These are phyloP conservation scores for Phylloporus arenicola DNA, from an alignment of 768 basidiomycete genomes.

Conservation along the genomic window DNA sequence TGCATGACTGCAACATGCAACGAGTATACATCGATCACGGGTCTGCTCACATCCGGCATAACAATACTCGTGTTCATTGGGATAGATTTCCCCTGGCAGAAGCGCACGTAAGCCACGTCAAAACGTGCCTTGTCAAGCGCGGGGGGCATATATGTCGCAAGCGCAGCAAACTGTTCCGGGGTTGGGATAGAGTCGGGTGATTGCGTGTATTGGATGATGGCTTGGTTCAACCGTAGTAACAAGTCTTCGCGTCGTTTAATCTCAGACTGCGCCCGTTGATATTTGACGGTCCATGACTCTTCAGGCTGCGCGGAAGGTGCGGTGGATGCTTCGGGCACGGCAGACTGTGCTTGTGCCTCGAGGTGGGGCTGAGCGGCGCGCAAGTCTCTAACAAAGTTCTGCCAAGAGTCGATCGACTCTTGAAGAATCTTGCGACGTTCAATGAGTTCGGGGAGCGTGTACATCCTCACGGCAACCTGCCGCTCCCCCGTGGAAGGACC, in stretches of 20 bases:
- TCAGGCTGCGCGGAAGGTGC: constrained; percentile 6
- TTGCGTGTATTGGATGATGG: constrained; percentile 19
- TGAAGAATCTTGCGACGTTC: constrained; percentile 22
- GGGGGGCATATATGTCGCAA: constrained; percentile 26
- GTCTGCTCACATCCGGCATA: constrained; percentile 24
- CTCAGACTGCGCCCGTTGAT: constrained; percentile 24
- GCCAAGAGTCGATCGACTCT: constrained; percentile 25
- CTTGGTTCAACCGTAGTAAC: constrained; percentile 24
- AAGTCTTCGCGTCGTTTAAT: constrained; percentile 29
- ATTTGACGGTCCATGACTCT: constrained; percentile 16
- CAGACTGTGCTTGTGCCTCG: constrained; percentile 3
- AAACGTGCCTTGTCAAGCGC: constrained; percentile 26
- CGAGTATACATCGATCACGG: constrained; percentile 26
- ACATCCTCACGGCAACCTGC: constrained; percentile 17
- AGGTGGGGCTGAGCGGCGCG: constrained; percentile 12
- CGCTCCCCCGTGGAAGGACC: constrained; percentile 12
- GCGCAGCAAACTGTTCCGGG: constrained; percentile 22
- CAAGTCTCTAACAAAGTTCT: constrained; percentile 16
- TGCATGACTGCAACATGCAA: constrained; percentile 31
- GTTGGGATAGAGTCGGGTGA: constrained; percentile 2
- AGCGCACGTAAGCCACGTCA: constrained; percentile 25
- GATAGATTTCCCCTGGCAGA: constrained; percentile 25
- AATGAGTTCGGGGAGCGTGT: constrained; percentile 24
- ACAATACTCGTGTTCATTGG: constrained; percentile 24
- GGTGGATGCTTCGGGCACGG: not conserved